Evolutionary conservation across 352 stramenopile genomes (phyloP).

Genomic region (Peronospora destructor): DNA sequence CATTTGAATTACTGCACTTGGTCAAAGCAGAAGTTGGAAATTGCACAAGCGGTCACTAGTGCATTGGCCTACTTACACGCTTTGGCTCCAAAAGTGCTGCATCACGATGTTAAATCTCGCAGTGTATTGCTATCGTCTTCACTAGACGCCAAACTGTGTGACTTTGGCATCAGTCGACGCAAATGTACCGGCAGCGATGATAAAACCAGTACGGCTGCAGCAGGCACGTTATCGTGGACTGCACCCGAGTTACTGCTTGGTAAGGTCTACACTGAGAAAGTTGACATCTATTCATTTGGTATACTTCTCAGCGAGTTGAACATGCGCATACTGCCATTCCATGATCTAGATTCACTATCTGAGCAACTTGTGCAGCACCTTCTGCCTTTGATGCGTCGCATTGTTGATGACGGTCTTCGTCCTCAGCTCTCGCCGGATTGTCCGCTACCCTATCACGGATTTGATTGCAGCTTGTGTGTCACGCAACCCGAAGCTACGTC

Average conservation of each 20-base stretch:
- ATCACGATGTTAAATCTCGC: slow-evolving; percentile 85
- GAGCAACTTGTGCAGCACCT: slow-evolving; percentile 42
- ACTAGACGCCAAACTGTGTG: slow-evolving; percentile 49
- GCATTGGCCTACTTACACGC: slow-evolving; percentile 79
- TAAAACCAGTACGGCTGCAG: slow-evolving; percentile 37
- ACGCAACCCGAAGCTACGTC: slow-evolving; percentile 41
- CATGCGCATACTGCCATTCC: slow-evolving; percentile 62
- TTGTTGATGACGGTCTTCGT: slow-evolving; percentile 51
- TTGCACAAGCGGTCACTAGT: slow-evolving; percentile 48
- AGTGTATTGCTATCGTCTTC: slow-evolving; percentile 69
- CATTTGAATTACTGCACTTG: slow-evolving; percentile 40
- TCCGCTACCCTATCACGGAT: slow-evolving; percentile 48
- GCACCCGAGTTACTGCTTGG: slow-evolving; percentile 55
- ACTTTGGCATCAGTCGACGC: slow-evolving; percentile 50
- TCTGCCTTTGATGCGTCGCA: slow-evolving; percentile 50
- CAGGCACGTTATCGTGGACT: slow-evolving; percentile 58
- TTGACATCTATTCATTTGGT: slow-evolving; percentile 74
- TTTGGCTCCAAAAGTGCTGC: slow-evolving; percentile 67
- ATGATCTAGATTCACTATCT: slow-evolving; percentile 39
- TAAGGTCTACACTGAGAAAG: slow-evolving; percentile 64
- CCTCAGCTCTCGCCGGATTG: slow-evolving; percentile 47
- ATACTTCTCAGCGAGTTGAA: slow-evolving; percentile 72
- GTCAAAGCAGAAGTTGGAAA: slow-evolving; percentile 42
- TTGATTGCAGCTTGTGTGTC: slow-evolving; percentile 52
- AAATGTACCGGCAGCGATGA: slow-evolving; percentile 37